Base-by-base conservation (phyloP, 2,329 filamentous ascomycete species). In the Aspergillus fischeri region DNA sequence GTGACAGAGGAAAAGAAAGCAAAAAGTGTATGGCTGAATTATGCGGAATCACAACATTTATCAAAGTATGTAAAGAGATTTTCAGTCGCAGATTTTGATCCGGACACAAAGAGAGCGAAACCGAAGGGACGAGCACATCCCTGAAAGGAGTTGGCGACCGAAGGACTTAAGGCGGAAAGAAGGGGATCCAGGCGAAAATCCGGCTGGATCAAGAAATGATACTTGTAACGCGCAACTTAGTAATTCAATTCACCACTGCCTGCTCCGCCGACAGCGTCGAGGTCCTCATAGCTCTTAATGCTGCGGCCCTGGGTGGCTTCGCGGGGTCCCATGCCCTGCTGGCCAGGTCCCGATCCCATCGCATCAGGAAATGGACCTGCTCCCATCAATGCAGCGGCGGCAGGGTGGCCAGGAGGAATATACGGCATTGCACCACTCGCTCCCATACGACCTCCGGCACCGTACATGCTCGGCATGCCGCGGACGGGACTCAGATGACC, bases 271-370 rank as follows among this genome's bases (percentile, higher is more conserved):
- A 89, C 88, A 49, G 95, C 93, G 77, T 99, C 94, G 25, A 99
- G 80, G 71, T 99, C 94, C 74, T 99, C 95, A 71, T 99, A 99
- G 73, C 91, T 97, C 82, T 96, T 96, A 63, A 99, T 78, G 60
- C 90, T 96, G 56, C 94, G 86, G 4, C 94, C 94, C 65, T 95
- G 91, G 0, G 96, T 92, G 10, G 94, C 93, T 75, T 97, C 92
- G 21, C 90, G 85, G 21, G 94, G 93, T 0, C 92, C 92, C 59
- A 92, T 88, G 2, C 89, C 86, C 35, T 78, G 78, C 54, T 88
- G 86, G 25, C 84, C 88, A 42, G 89, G 88, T 51, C 90, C 89
- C 2, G 80, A 80, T 27, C 35, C 85, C 85, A 56, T 77, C 70
- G 61, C 77, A 75, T 58, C 78, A 66, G 63, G 68, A 63, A 74